phyloP scores from a whole-genome alignment of 306 rosid species.

The Alnus rubra region DNA sequence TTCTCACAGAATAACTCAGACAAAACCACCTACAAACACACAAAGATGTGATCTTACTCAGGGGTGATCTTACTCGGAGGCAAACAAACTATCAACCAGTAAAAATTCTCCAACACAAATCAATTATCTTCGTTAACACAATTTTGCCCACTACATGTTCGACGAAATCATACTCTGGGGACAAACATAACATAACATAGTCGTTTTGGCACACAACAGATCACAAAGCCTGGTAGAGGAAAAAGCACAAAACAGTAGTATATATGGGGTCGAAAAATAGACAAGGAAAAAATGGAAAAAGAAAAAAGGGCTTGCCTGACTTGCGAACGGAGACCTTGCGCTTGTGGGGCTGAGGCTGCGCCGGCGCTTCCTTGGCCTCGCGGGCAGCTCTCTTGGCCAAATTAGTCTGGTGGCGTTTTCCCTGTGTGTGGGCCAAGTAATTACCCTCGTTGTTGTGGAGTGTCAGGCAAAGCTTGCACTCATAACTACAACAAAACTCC shows the following conservation, averaged over 20 bases:
- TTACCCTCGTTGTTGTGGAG: conserved; percentile 96
- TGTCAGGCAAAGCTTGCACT: conserved; percentile 91
- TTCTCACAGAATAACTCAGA: background rate
- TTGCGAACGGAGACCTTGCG: conserved; percentile 79
- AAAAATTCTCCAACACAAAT: background rate
- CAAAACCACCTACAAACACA: background rate
- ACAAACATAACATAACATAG: background rate
- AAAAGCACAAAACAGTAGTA: background rate
- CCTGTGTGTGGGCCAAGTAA: conserved; percentile 96
- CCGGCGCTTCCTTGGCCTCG: conserved; percentile 93
- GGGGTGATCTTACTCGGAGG: background rate
- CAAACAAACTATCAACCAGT: background rate
- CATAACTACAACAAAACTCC: conserved; percentile 55
- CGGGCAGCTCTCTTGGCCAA: conserved; percentile 94
- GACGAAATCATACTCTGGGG: conserved; percentile 10
- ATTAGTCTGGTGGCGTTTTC: conserved; percentile 93
- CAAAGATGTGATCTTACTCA: background rate
- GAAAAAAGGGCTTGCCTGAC: conserved; percentile 40
- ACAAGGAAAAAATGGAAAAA: background rate
- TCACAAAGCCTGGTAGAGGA: background rate
- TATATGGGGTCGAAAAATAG: background rate
- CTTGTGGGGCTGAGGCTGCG: conserved; percentile 97
- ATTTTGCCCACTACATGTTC: conserved; percentile 1
- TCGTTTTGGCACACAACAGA: background rate
- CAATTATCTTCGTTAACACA: background rate